These are phyloP conservation scores for Vigna radiata DNA, from an alignment of 306 rosid genomes.

Conservation along the genomic window DNA sequence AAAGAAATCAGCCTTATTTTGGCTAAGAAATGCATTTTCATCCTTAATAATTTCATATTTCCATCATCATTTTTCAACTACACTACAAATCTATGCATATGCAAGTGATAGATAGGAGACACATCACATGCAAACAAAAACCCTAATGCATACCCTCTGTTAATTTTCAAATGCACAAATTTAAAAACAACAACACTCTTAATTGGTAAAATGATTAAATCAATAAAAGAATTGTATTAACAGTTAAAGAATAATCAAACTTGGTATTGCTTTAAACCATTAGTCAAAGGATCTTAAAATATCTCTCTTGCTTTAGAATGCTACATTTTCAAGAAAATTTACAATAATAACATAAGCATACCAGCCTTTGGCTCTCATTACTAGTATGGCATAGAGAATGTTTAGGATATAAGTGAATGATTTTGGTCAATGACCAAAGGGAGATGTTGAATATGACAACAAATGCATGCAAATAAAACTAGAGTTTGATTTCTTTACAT, in stretches of 20 bases:
- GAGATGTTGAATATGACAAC: neutral
- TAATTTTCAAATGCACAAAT: neutral
- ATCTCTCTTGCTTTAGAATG: conserved; percentile 11
- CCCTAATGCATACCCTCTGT: neutral
- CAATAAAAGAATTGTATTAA: neutral
- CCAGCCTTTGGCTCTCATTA: no score
- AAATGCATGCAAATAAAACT: conserved; percentile 30
- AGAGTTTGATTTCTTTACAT: conserved; percentile 3
- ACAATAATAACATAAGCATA: neutral
- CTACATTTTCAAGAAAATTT: neutral
- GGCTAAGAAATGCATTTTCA: neutral
- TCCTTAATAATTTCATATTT: neutral
- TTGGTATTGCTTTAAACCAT: neutral
- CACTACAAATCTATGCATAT: neutral
- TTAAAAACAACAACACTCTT: neutral
- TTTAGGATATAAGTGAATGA: conserved; percentile 21
- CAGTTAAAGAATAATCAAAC: conserved; percentile 25
- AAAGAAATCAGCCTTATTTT: conserved; percentile 42
- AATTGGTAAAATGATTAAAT: neutral
- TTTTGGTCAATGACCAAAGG: conserved; percentile 9
- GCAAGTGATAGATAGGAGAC: conserved; percentile 17
- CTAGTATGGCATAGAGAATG: neutral
- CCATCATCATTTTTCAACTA: conserved; percentile 32
- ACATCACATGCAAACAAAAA: conserved; percentile 3
- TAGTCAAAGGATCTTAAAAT: conserved; percentile 13